These are phyloP conservation scores for Sphagnurus paluster DNA, from an alignment of 1,284 basidiomycete species.

Conservation along the genomic window DNA sequence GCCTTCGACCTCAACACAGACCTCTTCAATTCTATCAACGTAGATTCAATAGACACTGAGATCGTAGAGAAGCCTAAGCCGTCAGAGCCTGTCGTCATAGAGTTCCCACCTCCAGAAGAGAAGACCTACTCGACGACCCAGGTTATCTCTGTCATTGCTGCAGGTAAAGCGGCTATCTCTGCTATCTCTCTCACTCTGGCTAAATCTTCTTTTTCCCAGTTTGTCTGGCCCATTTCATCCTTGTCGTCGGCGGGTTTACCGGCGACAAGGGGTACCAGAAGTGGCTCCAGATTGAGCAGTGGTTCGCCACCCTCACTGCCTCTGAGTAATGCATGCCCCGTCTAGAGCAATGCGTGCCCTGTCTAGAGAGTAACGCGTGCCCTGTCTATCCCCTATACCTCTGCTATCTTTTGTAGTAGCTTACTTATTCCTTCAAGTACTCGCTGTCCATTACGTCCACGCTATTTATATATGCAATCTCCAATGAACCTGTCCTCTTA, in stretches of 20 bases:
- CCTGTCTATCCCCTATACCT: too few relatives aligned
- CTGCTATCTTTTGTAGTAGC: not conserved
- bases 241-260: slow-evolving; percentile 52
- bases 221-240: slow-evolving; percentile 49
- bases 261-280: slow-evolving; percentile 16
- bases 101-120: slow-evolving; percentile 17
- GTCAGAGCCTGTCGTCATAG: slow-evolving; percentile 17
- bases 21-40: slow-evolving; percentile 54
- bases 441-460: too few relatives aligned
- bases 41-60: not conserved
- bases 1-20: slow-evolving; percentile 71
- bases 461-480: not conserved
- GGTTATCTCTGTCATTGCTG: slow-evolving; percentile 46
- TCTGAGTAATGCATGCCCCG: too few relatives aligned
- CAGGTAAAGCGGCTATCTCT: slow-evolving; percentile 28
- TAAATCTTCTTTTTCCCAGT: slow-evolving; percentile 25
- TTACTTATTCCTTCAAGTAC: not conserved
- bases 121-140: slow-evolving; percentile 35
- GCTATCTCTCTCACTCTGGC: not conserved
- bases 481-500: slow-evolving; percentile 33
- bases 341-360: not conserved
- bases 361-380: not conserved
- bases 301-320: not conserved
- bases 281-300: not conserved
- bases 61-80: slow-evolving; percentile 8